These are phyloP conservation scores for Fusarium drepaniforme DNA, from an alignment of 2,329 filamentous ascomycete genomes.

Conservation along the genomic window DNA sequence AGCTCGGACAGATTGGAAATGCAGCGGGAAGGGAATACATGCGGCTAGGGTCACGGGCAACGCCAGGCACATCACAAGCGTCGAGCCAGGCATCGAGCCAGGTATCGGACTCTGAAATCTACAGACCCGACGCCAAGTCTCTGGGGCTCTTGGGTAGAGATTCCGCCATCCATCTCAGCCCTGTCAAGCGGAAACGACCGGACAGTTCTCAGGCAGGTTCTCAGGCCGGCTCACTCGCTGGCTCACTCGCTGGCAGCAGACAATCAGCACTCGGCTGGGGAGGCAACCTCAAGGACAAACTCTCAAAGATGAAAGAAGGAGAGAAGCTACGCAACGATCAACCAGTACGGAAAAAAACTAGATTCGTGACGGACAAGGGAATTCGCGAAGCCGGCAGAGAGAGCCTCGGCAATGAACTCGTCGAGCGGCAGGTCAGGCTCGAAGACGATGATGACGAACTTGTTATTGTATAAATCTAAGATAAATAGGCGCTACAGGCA, in stretches of 20 bases:
- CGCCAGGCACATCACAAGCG: not conserved
- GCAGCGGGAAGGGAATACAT: conserved; percentile 81
- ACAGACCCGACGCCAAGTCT: conserved; percentile 57
- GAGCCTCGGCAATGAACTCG: conserved; percentile 71
- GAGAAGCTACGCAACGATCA: conserved; percentile 59
- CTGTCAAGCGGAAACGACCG: conserved; percentile 72
- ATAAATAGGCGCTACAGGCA: conserved; percentile 31
- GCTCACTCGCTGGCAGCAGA: conserved; percentile 43
- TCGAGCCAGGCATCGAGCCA: conserved; percentile 28
- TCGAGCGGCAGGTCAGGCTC: conserved; percentile 50
- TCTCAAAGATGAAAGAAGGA: conserved; percentile 72
- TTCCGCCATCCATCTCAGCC: conserved; percentile 66
- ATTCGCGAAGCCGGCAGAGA: conserved; percentile 83
- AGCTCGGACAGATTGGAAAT: conserved; percentile 72
- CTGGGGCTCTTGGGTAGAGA: conserved; percentile 51
- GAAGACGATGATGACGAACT: conserved; percentile 66
- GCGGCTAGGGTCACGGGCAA: conserved; percentile 51
- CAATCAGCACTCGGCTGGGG: conserved; percentile 68
- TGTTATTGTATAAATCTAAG: conserved; percentile 55
- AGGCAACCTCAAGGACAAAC: conserved; percentile 64
- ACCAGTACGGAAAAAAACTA: conserved; percentile 77
- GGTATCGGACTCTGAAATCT: conserved; percentile 33
- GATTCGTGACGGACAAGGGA: conserved; percentile 83
- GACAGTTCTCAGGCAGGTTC: conserved; percentile 55
- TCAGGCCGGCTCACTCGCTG: conserved; percentile 47